A percentile compares a stretch with the other conserved stretches of the same genome.
Evolutionary conservation across 1,284 basidiomycete species (phyloP).

Genomic region (Trametes polyzona): DNA sequence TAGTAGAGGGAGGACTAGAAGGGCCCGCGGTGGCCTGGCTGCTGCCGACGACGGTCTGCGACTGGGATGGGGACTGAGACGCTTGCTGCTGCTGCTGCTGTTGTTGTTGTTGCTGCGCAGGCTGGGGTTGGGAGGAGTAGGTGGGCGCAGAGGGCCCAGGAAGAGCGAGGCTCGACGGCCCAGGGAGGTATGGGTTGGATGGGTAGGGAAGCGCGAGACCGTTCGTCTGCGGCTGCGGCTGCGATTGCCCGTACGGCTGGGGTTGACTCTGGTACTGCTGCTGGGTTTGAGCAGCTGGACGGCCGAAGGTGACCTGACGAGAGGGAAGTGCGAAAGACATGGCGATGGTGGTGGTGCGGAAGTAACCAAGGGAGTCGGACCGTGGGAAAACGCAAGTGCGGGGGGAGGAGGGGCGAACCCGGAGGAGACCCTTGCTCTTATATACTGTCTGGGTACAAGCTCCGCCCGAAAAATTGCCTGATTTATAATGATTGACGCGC

Average conservation of each 20-base stretch:
- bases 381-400: slow-evolving; percentile 37
- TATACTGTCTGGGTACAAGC: slow-evolving; percentile 38
- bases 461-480: slow-evolving; percentile 33
- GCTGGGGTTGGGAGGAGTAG: slow-evolving; percentile 36
- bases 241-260: slow-evolving; percentile 34
- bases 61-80: slow-evolving; percentile 34
- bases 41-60: slow-evolving; percentile 30
- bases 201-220: slow-evolving; percentile 53
- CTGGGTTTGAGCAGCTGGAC: slow-evolving; percentile 48
- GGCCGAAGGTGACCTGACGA: slow-evolving; percentile 76
- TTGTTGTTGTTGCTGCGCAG: slow-evolving; percentile 14
- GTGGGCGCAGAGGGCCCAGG: slow-evolving; percentile 41
- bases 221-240: slow-evolving; percentile 34
- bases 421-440: slow-evolving; percentile 28
- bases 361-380: slow-evolving; percentile 25
- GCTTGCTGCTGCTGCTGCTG: slow-evolving; percentile 41
- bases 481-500: slow-evolving; percentile 24
- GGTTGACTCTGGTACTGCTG: slow-evolving; percentile 40
- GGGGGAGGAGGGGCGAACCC: slow-evolving; percentile 22
- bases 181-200: slow-evolving; percentile 46
- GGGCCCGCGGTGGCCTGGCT: slow-evolving; percentile 46
- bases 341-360: slow-evolving; percentile 12
- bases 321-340: slow-evolving; percentile 78
- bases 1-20: slow-evolving; percentile 52
- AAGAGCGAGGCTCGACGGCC: slow-evolving; percentile 45